Base-by-base conservation (phyloP, 1,284 basidiomycete genomes). In the Austroboletus novae-zelandiae region DNA sequence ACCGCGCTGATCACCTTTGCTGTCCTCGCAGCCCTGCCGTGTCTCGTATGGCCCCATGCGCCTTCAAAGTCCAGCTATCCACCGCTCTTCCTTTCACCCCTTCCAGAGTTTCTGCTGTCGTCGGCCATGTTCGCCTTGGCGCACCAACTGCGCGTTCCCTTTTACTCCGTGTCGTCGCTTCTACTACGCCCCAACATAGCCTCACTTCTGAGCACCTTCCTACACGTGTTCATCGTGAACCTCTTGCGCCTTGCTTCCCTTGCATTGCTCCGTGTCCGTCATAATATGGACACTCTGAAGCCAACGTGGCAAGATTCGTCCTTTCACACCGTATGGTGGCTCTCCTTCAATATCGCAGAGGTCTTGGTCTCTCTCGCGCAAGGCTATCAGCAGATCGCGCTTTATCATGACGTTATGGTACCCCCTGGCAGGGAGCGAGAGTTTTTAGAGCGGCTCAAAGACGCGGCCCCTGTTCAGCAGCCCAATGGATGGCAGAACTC, bases 301-400 rank as follows among this genome's bases (percentile, higher is more conserved):
- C 76, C 83, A 31, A 81, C 75, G 9, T 84, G 77, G 70, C 71
- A 67, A 45, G 81, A 87, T 57, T 66, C 73, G 1, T 77, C 79
- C 3, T 91, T 90, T 68, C 64, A 68, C 18, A 74, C 79, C 23
- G 79, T 85, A 7, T 89, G 88, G 86, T 88, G 84, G 82, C 67
- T 86, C 27, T 83, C 83, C 3, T 70, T 90, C 79, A 83, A 83
- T 14, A 67, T 77, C 7, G 82, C 81, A 8, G 88, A 89, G 57
- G 81, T 82, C 7, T 58, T 76, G 17, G 79, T 81, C 3, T 79
- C 80, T 11, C 73, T 89, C 47, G 69, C 72, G 45, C 87, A 89
- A 62, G 86, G 85, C 4, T 91, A 88, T 61, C 76, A 77, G 45
- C 78, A 80, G 34, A 75, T 90, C 40, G 69, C 71, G 13, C 68